Base-by-base conservation (phyloP, 768 basidiomycete genomes). In the Inosperma sp. region DNA sequence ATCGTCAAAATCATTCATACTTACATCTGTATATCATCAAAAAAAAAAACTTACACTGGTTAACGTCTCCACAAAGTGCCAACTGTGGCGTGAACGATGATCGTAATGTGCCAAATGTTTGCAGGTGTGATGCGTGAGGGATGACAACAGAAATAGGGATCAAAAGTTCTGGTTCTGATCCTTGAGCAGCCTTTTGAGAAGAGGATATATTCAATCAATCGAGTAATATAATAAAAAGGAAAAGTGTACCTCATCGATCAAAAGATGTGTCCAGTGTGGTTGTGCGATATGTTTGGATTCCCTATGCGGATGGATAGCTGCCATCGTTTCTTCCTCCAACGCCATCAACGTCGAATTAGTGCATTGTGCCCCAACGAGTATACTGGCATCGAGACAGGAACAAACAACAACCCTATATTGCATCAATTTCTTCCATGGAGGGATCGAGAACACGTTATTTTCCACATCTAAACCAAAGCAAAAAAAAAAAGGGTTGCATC, bases 251-350 rank as follows among this genome's bases (percentile, higher is more conserved):
- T 79, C 77, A 49, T 79, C 77, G 48, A 79, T 76, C 2, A 79
- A 48, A 3, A 79, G 63, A 63, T 79, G 77, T 2, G 76, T 77
- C 75, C 76, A 79, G 58, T 79, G 77, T 12, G 74, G 75, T 43
- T 68, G 62, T 7, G 68, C 67, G 1, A 62, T 62, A 27, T 63
- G 52, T 27, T 64, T 62, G 16, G 49, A 34, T 6, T 53, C 60
- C 10, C 66, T 60, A 57, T 66, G 63, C 4, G 75, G 74, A 60
- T 78, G 75, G 16, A 78, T 42, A 0, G 66, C 53, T 34, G 55
- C 56, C n/a, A 65, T 47, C 0, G 73, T 49, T 21, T 75, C 68
- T 21, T 65, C 62, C 58, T 79, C 76, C 56, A 78, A 55, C 7
- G 55, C 59, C 60, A 70, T 70, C 7, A 78, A 62, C 3, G 56